These are phyloP conservation scores for Chaetomiaceae sp. DNA, from an alignment of 2,329 filamentous ascomycete species.

Conservation along the genomic window DNA sequence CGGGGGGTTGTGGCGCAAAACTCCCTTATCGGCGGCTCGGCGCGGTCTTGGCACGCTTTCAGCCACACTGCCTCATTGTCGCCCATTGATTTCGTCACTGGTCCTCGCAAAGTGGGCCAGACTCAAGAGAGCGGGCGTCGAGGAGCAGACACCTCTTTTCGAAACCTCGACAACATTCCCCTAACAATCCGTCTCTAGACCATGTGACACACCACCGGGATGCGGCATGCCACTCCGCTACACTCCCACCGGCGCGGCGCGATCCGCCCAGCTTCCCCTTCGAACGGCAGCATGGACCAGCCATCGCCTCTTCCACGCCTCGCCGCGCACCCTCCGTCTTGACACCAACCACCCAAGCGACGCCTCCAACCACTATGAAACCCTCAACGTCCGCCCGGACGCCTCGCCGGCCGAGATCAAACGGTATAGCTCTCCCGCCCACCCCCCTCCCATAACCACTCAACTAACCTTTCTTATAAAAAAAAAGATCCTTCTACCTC, in stretches of 20 bases:
- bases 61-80: neutral
- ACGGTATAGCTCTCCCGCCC: slow-evolving; percentile 62
- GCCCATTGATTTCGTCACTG: slow-evolving; percentile 20
- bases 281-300: slow-evolving; percentile 1
- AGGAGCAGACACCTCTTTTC: neutral
- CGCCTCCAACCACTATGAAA: slow-evolving; percentile 66
- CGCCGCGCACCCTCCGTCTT: slow-evolving; percentile 29
- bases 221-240: slow-evolving; percentile 60
- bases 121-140: neutral
- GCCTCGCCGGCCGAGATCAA: slow-evolving; percentile 79
- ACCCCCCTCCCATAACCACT: neutral
- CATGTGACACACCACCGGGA: slow-evolving; percentile 37
- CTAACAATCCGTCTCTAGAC: neutral
- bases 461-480: neutral
- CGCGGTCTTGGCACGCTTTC: neutral
- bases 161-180: neutral
- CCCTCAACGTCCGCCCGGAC: slow-evolving; percentile 64
- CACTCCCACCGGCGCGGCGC: slow-evolving; percentile 29
- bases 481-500: slow-evolving; percentile 70
- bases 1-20: neutral
- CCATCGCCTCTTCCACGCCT: slow-evolving; percentile 29
- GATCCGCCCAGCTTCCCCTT: slow-evolving; percentile 14
- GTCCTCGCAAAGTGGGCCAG: neutral
- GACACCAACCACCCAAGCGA: slow-evolving; percentile 32
- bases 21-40: too few species aligned